Base-by-base conservation (phyloP, 1,284 basidiomycete species). In the Rhodotorula sp. region DNA sequence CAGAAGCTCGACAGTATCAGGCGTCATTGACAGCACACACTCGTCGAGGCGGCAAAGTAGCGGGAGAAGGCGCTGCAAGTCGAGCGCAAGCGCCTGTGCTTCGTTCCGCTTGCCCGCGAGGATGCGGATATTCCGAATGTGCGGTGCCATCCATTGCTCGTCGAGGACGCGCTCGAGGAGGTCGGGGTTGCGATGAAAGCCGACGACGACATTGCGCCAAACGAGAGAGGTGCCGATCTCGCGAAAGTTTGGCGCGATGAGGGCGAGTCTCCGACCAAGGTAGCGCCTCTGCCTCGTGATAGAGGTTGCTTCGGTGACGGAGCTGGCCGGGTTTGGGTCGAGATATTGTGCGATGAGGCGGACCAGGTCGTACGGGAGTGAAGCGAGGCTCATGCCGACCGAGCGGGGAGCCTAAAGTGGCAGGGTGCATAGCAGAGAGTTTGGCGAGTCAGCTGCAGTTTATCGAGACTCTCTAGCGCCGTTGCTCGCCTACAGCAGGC, bases 331-430 rank as follows among this genome's bases (percentile, higher is more conserved):
- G 25, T 4, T 14, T 0, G 67, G 61, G 27, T 63, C 67, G 67
- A 68, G 67, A 25, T 23, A 42, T 23, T 14, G 12, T 42, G 55
- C 25, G 54, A 68, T 63, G 10, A 27, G 16, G 23, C 17, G 25
- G 23, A 64, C 17, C 55, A 68, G 10, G 17, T 68, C 67, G 67
- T 54, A 58, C 1, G 67, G 67, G 27, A 68, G 67, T 5, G 60
- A 25, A 25, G 53, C n/a, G 45, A 64, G 44, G 25, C 53, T 34
- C 66, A 58, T 58, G 34, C 8, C 10, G 10, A 16, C 25, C 13
- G 8, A 41, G 60, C 17, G 60, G 16, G 27, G 13, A 8, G 27
- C 12, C 25, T 21, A 4, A 12, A 45, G 45, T 4, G 44, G 7
- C 13, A 9, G 59, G 12, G 14, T 34, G 34, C 34, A 34, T 34